Evolutionary conservation across 2,329 filamentous ascomycete species (phyloP).

Genomic region (Dendryphion nanum): DNA sequence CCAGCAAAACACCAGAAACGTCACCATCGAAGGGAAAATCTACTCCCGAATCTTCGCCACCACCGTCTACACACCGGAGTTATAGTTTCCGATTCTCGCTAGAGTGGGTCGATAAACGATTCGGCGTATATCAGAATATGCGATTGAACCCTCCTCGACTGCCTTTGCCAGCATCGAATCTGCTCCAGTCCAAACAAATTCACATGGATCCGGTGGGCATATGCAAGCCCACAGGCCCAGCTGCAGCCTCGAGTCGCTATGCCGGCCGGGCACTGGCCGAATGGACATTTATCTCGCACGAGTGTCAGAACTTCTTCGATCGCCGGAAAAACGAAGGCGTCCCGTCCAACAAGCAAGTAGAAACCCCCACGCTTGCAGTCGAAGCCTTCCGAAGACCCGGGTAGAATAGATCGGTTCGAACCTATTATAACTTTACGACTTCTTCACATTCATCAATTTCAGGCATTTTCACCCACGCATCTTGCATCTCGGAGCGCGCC

Average conservation of each 20-base stretch:
- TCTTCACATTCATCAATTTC: too few relatives aligned
- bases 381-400: slow-evolving; percentile 58
- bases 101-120: slow-evolving; percentile 61
- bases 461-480: too few relatives aligned
- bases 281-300: slow-evolving; percentile 71
- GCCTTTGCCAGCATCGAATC: slow-evolving; percentile 67
- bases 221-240: slow-evolving; percentile 37
- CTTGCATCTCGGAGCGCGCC: slow-evolving; percentile 1
- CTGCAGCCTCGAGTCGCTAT: slow-evolving; percentile 53
- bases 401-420: too few relatives aligned
- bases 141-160: slow-evolving; percentile 66
- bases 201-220: slow-evolving; percentile 24
- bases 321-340: slow-evolving; percentile 73
- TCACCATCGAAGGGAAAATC: slow-evolving; percentile 1
- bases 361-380: slow-evolving; percentile 64
- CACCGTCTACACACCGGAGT: slow-evolving; percentile 53
- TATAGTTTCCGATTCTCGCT: slow-evolving; percentile 75
- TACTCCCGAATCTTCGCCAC: slow-evolving; percentile 23
- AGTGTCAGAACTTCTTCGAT: slow-evolving; percentile 81
- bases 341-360: slow-evolving; percentile 63
- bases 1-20: background rate
- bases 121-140: slow-evolving; percentile 59
- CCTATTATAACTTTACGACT: too few relatives aligned
- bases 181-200: slow-evolving; percentile 49
- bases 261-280: slow-evolving; percentile 73